These are phyloP conservation scores for Ceratobasidium sp. DNA, from an alignment of 1,284 basidiomycete genomes.

Conservation along the genomic window DNA sequence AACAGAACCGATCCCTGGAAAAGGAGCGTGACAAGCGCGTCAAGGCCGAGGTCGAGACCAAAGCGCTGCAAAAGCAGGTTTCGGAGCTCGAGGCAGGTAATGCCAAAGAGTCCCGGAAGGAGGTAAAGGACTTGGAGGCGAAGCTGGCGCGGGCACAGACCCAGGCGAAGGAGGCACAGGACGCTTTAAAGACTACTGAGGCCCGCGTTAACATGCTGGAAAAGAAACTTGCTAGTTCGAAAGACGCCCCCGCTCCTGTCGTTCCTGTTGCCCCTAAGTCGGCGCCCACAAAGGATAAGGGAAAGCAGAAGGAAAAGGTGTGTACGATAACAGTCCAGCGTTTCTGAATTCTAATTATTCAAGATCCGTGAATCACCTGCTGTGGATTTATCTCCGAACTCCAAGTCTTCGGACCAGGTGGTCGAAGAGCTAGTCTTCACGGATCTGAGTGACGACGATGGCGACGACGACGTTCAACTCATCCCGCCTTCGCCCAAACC, in stretches of 20 bases:
- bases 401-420: constrained; percentile 19
- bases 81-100: constrained; percentile 11
- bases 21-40: constrained; percentile 33
- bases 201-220: constrained; percentile 1
- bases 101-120: constrained; percentile 5
- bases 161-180: constrained; percentile 12
- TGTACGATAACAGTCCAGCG: neutral
- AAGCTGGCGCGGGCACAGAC: constrained; percentile 14
- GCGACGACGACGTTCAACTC: neutral
- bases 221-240: constrained; percentile 8
- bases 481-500: neutral
- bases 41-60: constrained; percentile 12
- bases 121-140: constrained; percentile 14
- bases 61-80: constrained; percentile 13
- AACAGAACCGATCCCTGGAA: constrained; percentile 7
- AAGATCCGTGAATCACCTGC: neutral
- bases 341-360: neutral
- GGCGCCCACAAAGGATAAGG: neutral
- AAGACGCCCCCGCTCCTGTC: neutral
- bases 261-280: no score
- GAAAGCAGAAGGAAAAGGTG: constrained; percentile 15
- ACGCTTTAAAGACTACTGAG: neutral
- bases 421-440: constrained; percentile 28
- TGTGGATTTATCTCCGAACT: constrained; percentile 3
- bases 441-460: constrained; percentile 12